Evolutionary conservation across 129 eudicot species (phyloP).

Genomic region (Silybum marianum): DNA sequence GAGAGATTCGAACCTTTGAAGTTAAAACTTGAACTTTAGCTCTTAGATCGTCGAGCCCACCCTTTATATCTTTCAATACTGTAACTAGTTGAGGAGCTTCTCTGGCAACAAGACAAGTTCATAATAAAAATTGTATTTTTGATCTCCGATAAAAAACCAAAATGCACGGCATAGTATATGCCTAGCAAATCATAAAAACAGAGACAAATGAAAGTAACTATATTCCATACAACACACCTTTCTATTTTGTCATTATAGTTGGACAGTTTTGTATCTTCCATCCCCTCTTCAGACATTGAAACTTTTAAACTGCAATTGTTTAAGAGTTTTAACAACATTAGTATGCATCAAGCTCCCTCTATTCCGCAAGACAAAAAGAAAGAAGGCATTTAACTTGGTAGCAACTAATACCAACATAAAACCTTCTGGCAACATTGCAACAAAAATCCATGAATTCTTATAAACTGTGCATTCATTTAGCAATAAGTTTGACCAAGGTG

Average conservation of each 20-base stretch:
- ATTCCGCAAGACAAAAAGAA: neutral
- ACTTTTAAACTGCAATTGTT: slow-evolving; percentile 24
- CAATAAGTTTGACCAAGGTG: neutral
- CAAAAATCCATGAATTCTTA: neutral
- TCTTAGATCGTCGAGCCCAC: slow-evolving; percentile 67
- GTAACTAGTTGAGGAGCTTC: slow-evolving; percentile 70
- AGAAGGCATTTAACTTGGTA: neutral
- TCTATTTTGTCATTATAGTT: slow-evolving; percentile 22
- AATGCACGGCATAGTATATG: neutral
- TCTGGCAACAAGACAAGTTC: slow-evolving; percentile 36
- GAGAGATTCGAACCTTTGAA: slow-evolving; percentile 49
- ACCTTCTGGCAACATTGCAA: neutral
- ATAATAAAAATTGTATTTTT: slow-evolving; percentile 12
- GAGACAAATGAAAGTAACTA: neutral
- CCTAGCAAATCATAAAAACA: neutral
- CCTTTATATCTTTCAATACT: slow-evolving; percentile 77
- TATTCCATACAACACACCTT: slow-evolving; percentile 27
- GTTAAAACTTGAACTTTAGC: slow-evolving; percentile 64
- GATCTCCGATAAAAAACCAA: neutral
- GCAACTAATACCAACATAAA: neutral
- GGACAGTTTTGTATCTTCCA: slow-evolving; percentile 27
- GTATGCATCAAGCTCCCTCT: neutral
- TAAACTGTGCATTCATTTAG: neutral
- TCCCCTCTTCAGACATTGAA: slow-evolving; percentile 29
- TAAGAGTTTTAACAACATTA: neutral